Conservation (phyloP, 108 stramenopile genomes). For the Mayamaea pseudoterrestris region DNA sequence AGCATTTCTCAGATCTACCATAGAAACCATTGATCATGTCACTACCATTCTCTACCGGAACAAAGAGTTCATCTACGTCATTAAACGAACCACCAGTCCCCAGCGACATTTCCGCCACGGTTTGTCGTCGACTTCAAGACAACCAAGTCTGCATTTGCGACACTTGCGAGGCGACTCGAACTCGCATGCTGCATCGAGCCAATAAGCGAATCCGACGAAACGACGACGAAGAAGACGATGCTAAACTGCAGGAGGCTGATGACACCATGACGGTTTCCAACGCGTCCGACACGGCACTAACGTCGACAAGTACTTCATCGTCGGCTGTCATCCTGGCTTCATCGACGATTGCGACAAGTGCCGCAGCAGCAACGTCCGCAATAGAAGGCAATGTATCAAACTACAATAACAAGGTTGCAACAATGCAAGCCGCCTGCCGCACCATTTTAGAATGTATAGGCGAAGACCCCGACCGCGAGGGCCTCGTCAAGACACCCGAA, state of each 20-base stretch:
- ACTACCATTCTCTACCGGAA: no score
- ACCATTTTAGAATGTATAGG: conserved; percentile 93
- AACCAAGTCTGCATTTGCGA: conserved; percentile 32
- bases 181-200: conserved; percentile 13
- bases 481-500: conserved; percentile 82
- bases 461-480: conserved; percentile 91
- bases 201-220: conserved; percentile 4
- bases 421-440: conserved; percentile 78
- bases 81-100: no score
- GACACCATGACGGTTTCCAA: no score
- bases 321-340: background rate
- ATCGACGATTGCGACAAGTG: background rate
- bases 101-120: no score
- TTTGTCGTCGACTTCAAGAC: conserved; percentile 8
- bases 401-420: conserved; percentile 34
- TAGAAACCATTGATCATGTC: no score
- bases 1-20: no score
- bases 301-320: no score
- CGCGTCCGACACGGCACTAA: no score
- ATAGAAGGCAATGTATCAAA: no score
- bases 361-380: background rate
- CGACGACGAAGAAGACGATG: conserved; percentile 9
- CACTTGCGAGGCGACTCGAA: conserved; percentile 29
- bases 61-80: no score
- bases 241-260: background rate